Conservation (phyloP, 352 stramenopile genomes). For the Globisporangium nagaii region DNA sequence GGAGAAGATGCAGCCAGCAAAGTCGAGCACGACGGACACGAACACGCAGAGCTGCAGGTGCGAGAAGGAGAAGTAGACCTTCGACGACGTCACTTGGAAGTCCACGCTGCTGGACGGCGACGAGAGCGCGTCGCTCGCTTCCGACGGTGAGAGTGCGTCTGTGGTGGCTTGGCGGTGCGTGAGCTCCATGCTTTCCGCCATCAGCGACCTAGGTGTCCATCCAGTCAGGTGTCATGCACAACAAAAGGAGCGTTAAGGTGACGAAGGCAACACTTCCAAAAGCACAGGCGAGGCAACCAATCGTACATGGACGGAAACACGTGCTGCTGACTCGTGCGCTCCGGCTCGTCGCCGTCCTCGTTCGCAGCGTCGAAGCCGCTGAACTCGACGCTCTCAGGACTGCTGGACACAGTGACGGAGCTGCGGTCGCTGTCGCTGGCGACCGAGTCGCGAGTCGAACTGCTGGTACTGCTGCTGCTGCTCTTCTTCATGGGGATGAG, state of each 20-base stretch:
- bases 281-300: too few relatives aligned
- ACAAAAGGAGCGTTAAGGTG: not conserved
- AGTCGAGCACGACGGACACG: constrained; percentile 73
- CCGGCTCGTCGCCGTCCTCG: constrained; percentile 9
- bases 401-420: not conserved
- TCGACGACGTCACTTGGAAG: constrained; percentile 10
- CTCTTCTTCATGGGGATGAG: constrained; percentile 35
- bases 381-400: constrained; percentile 1
- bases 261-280: too few relatives aligned
- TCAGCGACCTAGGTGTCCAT: constrained; percentile 1
- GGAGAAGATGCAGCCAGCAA: constrained; percentile 81
- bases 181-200: constrained; percentile 37
- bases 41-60: constrained; percentile 59
- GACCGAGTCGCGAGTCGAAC: not conserved
- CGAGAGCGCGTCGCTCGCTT: not conserved
- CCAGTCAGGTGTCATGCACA: too few relatives aligned
- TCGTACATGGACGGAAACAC: constrained; percentile 1
- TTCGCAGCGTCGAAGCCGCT: constrained; percentile 7
- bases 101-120: not conserved
- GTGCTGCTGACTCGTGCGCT: constrained; percentile 9
- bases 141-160: not conserved
- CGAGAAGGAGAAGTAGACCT: constrained; percentile 38
- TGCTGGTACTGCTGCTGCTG: not conserved
- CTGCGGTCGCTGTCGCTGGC: not conserved
- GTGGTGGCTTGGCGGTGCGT: constrained; percentile 26